Conservation (phyloP, 306 rosid genomes). For the Astragalus glycyphyllos region DNA sequence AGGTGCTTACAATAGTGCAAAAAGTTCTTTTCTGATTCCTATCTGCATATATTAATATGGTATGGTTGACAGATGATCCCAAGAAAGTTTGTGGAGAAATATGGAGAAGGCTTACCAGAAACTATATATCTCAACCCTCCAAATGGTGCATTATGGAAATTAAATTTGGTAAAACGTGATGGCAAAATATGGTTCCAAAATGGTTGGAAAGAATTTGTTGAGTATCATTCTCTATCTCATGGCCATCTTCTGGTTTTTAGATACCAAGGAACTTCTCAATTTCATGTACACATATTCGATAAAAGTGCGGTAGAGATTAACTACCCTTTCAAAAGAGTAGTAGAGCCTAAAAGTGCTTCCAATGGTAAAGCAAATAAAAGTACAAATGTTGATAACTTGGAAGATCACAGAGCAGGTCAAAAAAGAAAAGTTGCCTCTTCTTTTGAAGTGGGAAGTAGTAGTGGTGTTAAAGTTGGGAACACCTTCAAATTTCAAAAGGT, state of each 20-base stretch:
- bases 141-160: conserved; percentile 42
- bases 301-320: conserved; percentile 36
- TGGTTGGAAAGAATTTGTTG: conserved; percentile 51
- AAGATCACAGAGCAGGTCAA: not conserved
- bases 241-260: conserved; percentile 42
- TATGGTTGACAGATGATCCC: conserved; percentile 44
- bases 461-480: not conserved
- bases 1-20: no score
- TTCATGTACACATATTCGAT: conserved; percentile 29
- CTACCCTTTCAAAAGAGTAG: conserved; percentile 1
- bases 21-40: no score
- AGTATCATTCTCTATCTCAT: conserved; percentile 31
- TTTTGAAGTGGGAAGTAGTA: not conserved
- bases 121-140: conserved; percentile 41
- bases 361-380: not conserved
- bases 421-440: not conserved
- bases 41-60: no score
- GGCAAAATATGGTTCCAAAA: conserved; percentile 42
- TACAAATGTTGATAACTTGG: not conserved
- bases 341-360: not conserved
- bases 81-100: conserved; percentile 28
- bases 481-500: not conserved
- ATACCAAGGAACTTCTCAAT: conserved; percentile 13
- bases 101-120: conserved; percentile 36
- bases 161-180: conserved; percentile 34